Conservation (phyloP, 208 protist genomes). For the Trichomonas tenax region DNA sequence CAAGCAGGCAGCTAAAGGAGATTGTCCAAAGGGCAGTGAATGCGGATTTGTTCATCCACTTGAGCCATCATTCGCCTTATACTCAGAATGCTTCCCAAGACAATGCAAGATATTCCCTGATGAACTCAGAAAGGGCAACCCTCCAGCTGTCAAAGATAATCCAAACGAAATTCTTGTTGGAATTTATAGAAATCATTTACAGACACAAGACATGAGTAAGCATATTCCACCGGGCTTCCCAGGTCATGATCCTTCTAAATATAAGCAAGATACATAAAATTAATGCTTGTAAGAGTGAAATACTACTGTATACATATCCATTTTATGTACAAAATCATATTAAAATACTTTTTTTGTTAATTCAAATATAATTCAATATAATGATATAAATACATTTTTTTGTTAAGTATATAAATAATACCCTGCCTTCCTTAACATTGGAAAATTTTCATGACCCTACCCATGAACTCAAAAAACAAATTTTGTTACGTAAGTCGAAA, state of each 20-base stretch:
- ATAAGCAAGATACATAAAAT: too few species aligned
- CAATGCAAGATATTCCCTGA: neutral
- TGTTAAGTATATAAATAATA: too few species aligned
- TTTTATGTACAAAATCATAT: too few species aligned
- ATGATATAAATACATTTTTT: too few species aligned
- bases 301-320: too few species aligned
- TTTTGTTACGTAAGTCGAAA: too few species aligned
- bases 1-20: neutral
- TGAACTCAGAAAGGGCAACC: neutral
- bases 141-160: neutral
- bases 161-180: neutral
- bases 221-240: neutral
- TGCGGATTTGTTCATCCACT: neutral
- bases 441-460: too few species aligned
- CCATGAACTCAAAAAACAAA: too few species aligned
- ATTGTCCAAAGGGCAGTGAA: neutral
- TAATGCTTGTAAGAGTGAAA: too few species aligned
- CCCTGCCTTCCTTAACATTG: too few species aligned
- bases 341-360: too few species aligned
- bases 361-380: too few species aligned
- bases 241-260: neutral
- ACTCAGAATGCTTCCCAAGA: neutral
- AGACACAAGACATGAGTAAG: neutral
- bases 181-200: neutral
- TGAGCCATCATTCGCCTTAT: neutral